Conservation (phyloP, 2,329 filamentous ascomycete genomes). For the Botrytis pseudocinerea region DNA sequence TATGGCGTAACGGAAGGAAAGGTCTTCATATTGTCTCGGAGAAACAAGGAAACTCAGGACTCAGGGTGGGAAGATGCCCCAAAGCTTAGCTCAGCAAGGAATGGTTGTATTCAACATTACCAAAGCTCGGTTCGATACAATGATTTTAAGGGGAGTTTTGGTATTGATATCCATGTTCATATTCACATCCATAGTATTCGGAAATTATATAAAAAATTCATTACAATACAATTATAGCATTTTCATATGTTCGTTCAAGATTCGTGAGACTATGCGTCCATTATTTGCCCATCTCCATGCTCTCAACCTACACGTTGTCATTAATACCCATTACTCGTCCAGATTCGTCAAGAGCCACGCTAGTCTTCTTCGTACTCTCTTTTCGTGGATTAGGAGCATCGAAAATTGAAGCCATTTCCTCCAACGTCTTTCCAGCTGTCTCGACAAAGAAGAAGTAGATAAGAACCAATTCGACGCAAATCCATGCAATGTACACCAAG, state of each 20-base stretch:
- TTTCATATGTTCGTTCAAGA: neutral
- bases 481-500: constrained; percentile 34
- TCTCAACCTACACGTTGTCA: neutral
- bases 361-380: constrained; percentile 2
- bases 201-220: neutral
- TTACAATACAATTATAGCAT: neutral
- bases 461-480: constrained; percentile 28
- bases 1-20: neutral
- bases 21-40: neutral
- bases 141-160: neutral
- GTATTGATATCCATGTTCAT: constrained; percentile 17
- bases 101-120: neutral
- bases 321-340: constrained; percentile 1
- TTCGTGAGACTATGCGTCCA: neutral
- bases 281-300: no score
- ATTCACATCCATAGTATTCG: neutral
- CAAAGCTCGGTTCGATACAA: neutral
- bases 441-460: constrained; percentile 42
- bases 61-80: neutral
- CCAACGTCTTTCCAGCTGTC: constrained; percentile 35
- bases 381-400: constrained; percentile 12
- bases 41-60: neutral
- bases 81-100: neutral
- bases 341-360: neutral
- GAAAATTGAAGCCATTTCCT: constrained; percentile 35